phyloP scores from a whole-genome alignment of 805 yeast species.

The Ogataea nitratoaversa region DNA sequence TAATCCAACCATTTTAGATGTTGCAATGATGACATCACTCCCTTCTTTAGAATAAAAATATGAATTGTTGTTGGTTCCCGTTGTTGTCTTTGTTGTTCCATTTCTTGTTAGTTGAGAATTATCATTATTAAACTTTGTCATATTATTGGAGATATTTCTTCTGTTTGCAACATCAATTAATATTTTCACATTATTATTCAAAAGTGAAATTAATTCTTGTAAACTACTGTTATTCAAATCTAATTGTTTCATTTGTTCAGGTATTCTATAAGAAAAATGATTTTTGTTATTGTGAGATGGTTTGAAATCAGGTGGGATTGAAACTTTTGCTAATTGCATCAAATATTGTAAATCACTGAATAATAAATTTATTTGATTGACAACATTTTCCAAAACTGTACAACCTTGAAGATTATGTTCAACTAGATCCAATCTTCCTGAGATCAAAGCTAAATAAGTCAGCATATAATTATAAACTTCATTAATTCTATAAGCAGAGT shows the following conservation, averaged over 20 bases:
- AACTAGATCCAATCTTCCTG: constrained; percentile 74
- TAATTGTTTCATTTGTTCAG: constrained; percentile 44
- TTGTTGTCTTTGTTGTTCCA: constrained; percentile 1
- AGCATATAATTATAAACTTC: constrained; percentile 60
- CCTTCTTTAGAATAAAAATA: constrained; percentile 68
- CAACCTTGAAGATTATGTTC: constrained; percentile 72
- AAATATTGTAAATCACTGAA: constrained; percentile 49
- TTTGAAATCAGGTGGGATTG: constrained; percentile 16
- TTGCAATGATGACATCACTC: constrained; percentile 34
- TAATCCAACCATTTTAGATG: constrained; percentile 48
- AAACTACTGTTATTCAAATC: constrained; percentile 40
- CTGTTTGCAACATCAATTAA: constrained; percentile 40
- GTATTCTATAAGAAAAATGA: too few species aligned
- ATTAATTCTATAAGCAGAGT: constrained; percentile 56
- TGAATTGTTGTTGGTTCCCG: constrained; percentile 4
- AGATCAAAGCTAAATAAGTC: constrained; percentile 58
- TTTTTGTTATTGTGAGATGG: constrained; percentile 32
- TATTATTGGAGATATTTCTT: constrained; percentile 12
- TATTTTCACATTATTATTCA: constrained; percentile 60
- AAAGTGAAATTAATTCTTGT: constrained; percentile 55
- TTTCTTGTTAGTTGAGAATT: background rate
- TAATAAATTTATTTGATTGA: constrained; percentile 64
- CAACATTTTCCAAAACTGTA: constrained; percentile 58
- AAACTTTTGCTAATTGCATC: constrained; percentile 17
- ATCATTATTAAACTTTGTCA: too few species aligned